Evolutionary conservation across 2,329 filamentous ascomycete species (phyloP).

Genomic region (Penicillium sp.): DNA sequence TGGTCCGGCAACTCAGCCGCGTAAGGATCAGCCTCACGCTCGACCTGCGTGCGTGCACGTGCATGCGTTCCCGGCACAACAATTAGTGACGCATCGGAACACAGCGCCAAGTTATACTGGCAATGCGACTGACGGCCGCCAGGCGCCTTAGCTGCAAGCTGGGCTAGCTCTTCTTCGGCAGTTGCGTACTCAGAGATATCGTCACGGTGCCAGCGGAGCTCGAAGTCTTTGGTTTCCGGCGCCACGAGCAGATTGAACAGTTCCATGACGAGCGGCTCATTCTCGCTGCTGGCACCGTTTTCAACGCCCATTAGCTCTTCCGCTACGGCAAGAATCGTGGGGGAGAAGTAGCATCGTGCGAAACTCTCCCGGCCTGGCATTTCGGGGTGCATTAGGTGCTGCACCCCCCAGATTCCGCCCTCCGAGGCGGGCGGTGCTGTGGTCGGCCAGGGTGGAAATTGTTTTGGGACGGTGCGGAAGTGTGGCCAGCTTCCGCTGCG

Average conservation of each 20-base stretch:
- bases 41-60: constrained; percentile 67
- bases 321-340: constrained; percentile 62
- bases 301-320: constrained; percentile 59
- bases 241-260: constrained; percentile 82
- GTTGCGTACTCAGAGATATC: constrained; percentile 69
- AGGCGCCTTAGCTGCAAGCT: constrained; percentile 55
- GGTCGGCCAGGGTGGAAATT: constrained; percentile 83
- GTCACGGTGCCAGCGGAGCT: constrained; percentile 81
- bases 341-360: constrained; percentile 69
- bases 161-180: constrained; percentile 64
- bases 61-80: constrained; percentile 75
- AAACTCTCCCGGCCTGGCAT: constrained; percentile 65
- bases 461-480: constrained; percentile 81
- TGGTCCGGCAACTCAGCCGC: constrained; percentile 63
- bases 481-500: constrained; percentile 74
- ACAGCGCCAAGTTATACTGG: constrained; percentile 85
- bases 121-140: constrained; percentile 62
- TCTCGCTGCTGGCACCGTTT: constrained; percentile 42
- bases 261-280: constrained; percentile 76
- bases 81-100: constrained; percentile 69
- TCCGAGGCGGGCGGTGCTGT: constrained; percentile 48
- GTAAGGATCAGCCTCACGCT: constrained; percentile 67
- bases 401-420: constrained; percentile 82
- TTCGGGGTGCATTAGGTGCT: constrained; percentile 75
- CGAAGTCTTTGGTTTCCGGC: constrained; percentile 66